Percentiles rank a stretch among this genome's conserved stretches.
Conservation (phyloP, 257 asterid species). For the Primulina eburnea region DNA sequence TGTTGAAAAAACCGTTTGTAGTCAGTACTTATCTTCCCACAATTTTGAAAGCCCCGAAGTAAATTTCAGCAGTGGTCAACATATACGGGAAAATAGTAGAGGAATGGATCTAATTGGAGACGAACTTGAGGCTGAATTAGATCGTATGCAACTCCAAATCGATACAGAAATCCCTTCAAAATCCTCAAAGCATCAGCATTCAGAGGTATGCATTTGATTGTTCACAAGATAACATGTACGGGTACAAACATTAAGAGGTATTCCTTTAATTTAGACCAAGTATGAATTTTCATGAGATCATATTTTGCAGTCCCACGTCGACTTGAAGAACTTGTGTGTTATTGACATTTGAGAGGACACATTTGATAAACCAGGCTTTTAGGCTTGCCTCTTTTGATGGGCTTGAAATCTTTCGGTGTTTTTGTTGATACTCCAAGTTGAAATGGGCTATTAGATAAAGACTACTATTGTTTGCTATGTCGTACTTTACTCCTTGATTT, state of each 20-base stretch:
- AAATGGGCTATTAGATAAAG: background rate
- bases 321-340: background rate
- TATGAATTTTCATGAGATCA: background rate
- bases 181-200: slow-evolving; percentile 25
- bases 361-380: background rate
- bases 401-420: background rate
- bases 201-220: slow-evolving; percentile 39
- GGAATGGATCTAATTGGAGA: slow-evolving; percentile 64
- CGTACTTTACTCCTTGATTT: background rate
- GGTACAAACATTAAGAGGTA: background rate
- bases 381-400: background rate
- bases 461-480: background rate
- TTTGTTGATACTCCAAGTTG: background rate
- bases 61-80: slow-evolving; percentile 25
- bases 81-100: slow-evolving; percentile 29
- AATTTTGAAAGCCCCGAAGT: slow-evolving; percentile 22
- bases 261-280: background rate
- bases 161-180: slow-evolving; percentile 31
- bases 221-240: background rate
- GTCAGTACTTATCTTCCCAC: slow-evolving; percentile 26
- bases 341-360: background rate
- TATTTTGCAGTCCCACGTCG: background rate
- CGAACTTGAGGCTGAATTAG: slow-evolving; percentile 65
- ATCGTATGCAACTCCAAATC: slow-evolving; percentile 41
- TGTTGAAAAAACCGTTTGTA: slow-evolving; percentile 20